Conservation (phyloP, 192 early-diverging fungal genomes). For the Entomortierella lignicola region DNA sequence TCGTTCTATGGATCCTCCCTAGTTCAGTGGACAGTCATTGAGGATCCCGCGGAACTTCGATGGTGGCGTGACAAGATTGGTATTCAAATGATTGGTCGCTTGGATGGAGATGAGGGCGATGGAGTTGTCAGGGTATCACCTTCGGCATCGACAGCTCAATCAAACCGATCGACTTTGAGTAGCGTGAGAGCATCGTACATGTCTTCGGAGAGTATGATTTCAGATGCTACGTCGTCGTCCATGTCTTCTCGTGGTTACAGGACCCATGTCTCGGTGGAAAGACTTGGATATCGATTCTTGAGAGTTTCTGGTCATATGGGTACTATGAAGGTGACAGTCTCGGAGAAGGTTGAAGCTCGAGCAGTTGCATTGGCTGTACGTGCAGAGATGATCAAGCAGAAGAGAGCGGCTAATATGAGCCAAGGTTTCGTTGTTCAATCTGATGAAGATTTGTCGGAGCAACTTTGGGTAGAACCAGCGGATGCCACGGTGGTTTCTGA, state of each 20-base stretch:
- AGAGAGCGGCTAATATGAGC: conserved; percentile 8
- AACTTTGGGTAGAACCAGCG: conserved; percentile 26
- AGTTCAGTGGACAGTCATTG: conserved; percentile 53
- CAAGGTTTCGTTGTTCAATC: background rate
- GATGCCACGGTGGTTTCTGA: background rate
- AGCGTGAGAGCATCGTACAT: conserved; percentile 35
- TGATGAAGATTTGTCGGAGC: background rate
- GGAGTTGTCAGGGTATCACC: background rate
- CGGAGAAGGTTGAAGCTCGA: conserved; percentile 47
- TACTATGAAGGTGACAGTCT: conserved; percentile 47
- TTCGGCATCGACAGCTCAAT: background rate
- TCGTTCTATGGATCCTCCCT: conserved; percentile 35
- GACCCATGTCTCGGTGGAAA: conserved; percentile 34
- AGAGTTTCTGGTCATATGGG: conserved; percentile 53
- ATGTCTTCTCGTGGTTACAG: conserved; percentile 14
- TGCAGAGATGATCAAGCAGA: conserved; percentile 38
- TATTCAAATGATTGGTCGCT: conserved; percentile 51
- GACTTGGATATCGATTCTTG: conserved; percentile 48
- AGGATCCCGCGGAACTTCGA: conserved; percentile 39
- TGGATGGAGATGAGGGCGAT: conserved; percentile 21
- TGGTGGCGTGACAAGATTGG: conserved; percentile 55
- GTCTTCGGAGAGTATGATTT: conserved; percentile 29
- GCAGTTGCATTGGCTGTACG: conserved; percentile 41
- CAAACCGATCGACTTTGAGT: conserved; percentile 1
- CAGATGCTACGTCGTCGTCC: conserved; percentile 36